These are phyloP conservation scores for Schizothecium vesticola DNA, from an alignment of 495 filamentous ascomycete genomes.

Conservation along the genomic window DNA sequence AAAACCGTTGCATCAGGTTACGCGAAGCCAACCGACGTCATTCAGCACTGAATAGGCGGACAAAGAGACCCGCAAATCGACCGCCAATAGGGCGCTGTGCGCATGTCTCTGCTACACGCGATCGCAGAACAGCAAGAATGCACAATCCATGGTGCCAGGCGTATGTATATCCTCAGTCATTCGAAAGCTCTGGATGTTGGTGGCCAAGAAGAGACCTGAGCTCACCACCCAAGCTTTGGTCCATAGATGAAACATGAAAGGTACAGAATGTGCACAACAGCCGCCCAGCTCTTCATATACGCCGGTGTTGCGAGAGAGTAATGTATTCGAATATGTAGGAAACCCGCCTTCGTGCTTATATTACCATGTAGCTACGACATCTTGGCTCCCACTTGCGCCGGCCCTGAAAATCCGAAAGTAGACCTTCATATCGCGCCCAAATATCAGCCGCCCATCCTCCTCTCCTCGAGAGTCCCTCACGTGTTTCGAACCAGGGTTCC, in stretches of 20 bases:
- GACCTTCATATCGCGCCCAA: too few relatives aligned
- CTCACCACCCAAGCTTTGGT: too few relatives aligned
- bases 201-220: background rate
- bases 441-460: background rate
- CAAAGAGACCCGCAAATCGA: background rate
- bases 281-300: background rate
- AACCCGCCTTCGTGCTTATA: background rate
- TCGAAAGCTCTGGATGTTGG: too few relatives aligned
- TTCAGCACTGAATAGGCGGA: constrained; percentile 4
- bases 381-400: background rate
- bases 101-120: background rate
- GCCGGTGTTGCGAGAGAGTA: background rate
- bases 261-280: background rate
- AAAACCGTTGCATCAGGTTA: constrained; percentile 9
- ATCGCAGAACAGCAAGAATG: too few relatives aligned
- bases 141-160: too few relatives aligned
- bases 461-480: background rate
- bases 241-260: background rate
- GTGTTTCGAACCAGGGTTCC: background rate
- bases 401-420: background rate
- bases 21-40: constrained; percentile 25
- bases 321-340: background rate
- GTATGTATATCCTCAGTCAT: too few relatives aligned
- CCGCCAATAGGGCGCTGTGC: background rate
- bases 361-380: background rate